Evolutionary conservation across 805 yeast species (phyloP).

Genomic region (Metschnikowia henanensis): DNA sequence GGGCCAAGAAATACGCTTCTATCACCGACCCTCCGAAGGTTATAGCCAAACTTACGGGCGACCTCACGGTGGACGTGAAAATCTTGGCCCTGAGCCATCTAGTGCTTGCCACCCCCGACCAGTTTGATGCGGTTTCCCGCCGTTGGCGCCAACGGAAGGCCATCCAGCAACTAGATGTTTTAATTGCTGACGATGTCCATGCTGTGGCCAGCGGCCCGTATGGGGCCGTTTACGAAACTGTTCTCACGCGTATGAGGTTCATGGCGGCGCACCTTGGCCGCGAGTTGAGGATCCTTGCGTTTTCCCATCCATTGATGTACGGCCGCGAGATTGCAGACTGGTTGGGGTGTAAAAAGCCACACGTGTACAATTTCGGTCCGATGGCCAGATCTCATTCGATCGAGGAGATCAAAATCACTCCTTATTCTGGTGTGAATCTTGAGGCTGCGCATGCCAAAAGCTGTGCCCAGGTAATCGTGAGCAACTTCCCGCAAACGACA

Average conservation of each 20-base stretch:
- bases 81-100: slow-evolving; percentile 62
- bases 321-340: slow-evolving; percentile 82
- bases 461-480: slow-evolving; percentile 6
- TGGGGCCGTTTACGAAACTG: slow-evolving; percentile 69
- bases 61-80: slow-evolving; percentile 51
- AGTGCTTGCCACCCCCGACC: slow-evolving; percentile 74
- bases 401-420: slow-evolving; percentile 55
- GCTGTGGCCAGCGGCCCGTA: slow-evolving; percentile 51
- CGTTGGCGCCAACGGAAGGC: slow-evolving; percentile 81
- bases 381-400: slow-evolving; percentile 56
- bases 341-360: slow-evolving; percentile 68
- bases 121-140: slow-evolving; percentile 71
- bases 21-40: slow-evolving; percentile 55
- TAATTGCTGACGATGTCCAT: slow-evolving; percentile 77
- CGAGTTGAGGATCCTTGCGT: slow-evolving; percentile 58
- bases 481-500: not conserved
- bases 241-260: slow-evolving; percentile 69
- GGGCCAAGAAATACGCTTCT: slow-evolving; percentile 51
- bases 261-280: slow-evolving; percentile 65
- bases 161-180: slow-evolving; percentile 62
- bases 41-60: slow-evolving; percentile 56
- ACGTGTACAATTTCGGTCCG: slow-evolving; percentile 71
- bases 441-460: not conserved
- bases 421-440: slow-evolving; percentile 17
- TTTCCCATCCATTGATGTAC: slow-evolving; percentile 69